Evolutionary conservation across 2,329 filamentous ascomycete species (phyloP).

Genomic region (Drechmeria coniospora): DNA sequence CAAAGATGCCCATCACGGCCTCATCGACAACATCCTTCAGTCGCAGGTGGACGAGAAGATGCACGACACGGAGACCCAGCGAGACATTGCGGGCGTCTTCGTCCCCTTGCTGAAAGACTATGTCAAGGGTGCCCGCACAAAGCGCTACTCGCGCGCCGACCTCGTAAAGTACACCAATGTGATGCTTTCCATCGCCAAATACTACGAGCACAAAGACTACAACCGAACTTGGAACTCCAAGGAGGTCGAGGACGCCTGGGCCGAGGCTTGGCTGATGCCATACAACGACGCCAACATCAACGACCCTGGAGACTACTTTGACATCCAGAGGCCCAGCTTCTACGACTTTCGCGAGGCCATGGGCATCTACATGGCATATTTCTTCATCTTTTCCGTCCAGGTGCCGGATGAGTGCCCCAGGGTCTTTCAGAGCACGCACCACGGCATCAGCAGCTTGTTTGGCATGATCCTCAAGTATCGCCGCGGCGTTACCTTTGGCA

Average conservation of each 20-base stretch:
- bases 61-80: constrained; percentile 19
- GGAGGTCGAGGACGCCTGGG: constrained; percentile 30
- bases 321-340: constrained; percentile 19
- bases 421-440: constrained; percentile 49
- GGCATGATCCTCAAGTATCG: constrained; percentile 47
- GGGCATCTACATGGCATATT: constrained; percentile 24
- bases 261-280: constrained; percentile 30
- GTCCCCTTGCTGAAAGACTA: constrained; percentile 33
- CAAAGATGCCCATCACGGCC: constrained; percentile 33
- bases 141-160: constrained; percentile 24
- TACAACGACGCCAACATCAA: constrained; percentile 24
- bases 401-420: constrained; percentile 40
- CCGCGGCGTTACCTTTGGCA: constrained; percentile 41
- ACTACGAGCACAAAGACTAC: constrained; percentile 35
- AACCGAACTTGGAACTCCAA: constrained; percentile 31
- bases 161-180: constrained; percentile 30
- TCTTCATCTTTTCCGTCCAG: constrained; percentile 42
- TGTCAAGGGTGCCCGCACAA: constrained; percentile 32
- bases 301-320: constrained; percentile 15
- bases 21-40: constrained; percentile 37
- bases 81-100: constrained; percentile 36
- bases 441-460: constrained; percentile 44
- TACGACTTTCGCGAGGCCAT: constrained; percentile 19
- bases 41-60: constrained; percentile 33
- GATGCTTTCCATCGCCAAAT: constrained; percentile 32